phyloP scores from a whole-genome alignment of 805 yeast species.

The Saturnispora halmiae region DNA sequence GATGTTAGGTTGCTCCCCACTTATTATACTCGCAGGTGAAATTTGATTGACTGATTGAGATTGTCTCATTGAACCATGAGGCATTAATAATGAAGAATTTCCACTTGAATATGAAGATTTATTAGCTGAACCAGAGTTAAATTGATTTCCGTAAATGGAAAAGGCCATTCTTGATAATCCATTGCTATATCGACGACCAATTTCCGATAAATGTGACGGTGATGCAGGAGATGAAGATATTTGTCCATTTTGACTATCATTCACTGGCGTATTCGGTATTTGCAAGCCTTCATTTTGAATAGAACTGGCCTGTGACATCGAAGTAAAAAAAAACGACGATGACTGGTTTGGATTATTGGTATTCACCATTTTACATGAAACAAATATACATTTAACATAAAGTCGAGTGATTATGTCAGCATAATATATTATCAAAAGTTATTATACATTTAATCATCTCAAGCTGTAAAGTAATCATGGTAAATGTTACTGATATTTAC shows the following conservation, averaged over 20 bases:
- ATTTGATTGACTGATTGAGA: conserved; percentile 11
- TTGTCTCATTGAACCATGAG: conserved; percentile 11
- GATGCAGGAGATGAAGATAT: conserved; percentile 16
- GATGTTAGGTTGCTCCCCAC: neutral
- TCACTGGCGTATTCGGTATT: neutral
- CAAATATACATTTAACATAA: too few relatives aligned
- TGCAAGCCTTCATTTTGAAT: neutral
- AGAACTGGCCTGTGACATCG: conserved; percentile 6
- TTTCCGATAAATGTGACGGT: conserved; percentile 18
- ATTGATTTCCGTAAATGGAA: conserved; percentile 42
- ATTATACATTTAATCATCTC: too few relatives aligned
- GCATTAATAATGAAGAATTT: neutral
- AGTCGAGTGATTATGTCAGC: neutral
- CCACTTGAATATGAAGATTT: conserved; percentile 7
- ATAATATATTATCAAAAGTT: too few relatives aligned
- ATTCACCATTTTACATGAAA: conserved; percentile 1
- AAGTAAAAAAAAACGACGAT: conserved; percentile 7
- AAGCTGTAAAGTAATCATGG: conserved; percentile 12
- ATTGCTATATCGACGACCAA: conserved; percentile 25
- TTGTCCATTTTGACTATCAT: neutral
- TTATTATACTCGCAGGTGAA: conserved; percentile 1
- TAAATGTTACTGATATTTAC: conserved; percentile 8
- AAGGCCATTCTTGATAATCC: conserved; percentile 47
- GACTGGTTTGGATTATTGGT: neutral
- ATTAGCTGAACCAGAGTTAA: conserved; percentile 4